These are phyloP conservation scores for Trichoderma brevicompactum DNA, from an alignment of 2,329 filamentous ascomycete species.

Conservation along the genomic window DNA sequence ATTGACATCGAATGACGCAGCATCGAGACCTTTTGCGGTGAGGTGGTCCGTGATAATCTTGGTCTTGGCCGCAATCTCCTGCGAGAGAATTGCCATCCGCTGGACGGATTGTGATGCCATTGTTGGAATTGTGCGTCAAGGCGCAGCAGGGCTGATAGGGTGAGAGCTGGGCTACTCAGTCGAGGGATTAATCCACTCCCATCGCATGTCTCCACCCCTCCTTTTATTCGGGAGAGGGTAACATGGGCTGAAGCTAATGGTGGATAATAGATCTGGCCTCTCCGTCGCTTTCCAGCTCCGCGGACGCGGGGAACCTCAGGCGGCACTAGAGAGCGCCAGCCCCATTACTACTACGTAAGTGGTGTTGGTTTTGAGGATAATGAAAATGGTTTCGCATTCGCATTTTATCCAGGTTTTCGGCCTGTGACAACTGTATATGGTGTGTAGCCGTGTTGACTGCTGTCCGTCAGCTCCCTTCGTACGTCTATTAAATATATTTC, in stretches of 20 bases:
- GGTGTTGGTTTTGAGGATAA: background rate
- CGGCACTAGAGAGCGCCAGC: background rate
- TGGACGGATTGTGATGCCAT: constrained; percentile 27
- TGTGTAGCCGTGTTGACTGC: constrained; percentile 29
- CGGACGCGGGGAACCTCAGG: constrained; percentile 18
- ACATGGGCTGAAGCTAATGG: constrained; percentile 1
- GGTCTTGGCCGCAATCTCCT: constrained; percentile 23
- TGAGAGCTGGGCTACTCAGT: background rate
- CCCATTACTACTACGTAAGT: constrained; percentile 16
- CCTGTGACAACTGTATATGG: constrained; percentile 30
- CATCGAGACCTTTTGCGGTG: constrained; percentile 23
- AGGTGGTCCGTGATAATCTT: constrained; percentile 29
- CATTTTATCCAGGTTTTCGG: constrained; percentile 31
- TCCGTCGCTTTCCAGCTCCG: constrained; percentile 17
- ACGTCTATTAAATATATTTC: constrained; percentile 42
- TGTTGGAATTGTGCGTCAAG: background rate
- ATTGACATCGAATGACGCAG: constrained; percentile 29
- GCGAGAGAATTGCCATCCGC: constrained; percentile 22
- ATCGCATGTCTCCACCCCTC: constrained; percentile 11
- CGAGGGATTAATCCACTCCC: constrained; percentile 8
- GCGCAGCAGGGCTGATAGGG: constrained; percentile 1
- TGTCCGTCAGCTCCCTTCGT: constrained; percentile 41
- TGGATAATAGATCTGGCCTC: constrained; percentile 8
- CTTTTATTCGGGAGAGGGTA: constrained; percentile 6
- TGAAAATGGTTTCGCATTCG: background rate